Conservation (phyloP, 169 alveolate genomes). For the Babesia gibsoni region DNA sequence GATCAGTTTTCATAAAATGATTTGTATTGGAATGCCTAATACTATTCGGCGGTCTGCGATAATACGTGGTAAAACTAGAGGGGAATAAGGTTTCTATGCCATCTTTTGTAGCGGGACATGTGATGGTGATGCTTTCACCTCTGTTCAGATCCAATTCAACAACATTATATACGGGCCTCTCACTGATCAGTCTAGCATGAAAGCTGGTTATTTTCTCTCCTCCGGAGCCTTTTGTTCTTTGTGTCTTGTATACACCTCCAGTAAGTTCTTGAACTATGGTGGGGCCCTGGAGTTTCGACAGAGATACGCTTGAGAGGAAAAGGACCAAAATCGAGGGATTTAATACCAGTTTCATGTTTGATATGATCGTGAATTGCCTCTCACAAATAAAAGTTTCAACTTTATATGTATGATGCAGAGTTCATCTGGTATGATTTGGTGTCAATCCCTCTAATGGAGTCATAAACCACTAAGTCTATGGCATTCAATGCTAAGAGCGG, state of each 20-base stretch:
- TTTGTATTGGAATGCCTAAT: not conserved
- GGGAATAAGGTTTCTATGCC: not conserved
- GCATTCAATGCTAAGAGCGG: no score
- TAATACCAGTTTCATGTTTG: no score
- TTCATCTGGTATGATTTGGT: no score
- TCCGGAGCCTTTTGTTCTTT: slow-evolving; percentile 3
- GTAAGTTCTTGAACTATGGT: not conserved
- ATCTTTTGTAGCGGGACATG: not conserved
- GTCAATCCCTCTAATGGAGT: no score
- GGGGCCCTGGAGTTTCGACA: no score
- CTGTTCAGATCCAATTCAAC: slow-evolving; percentile 21
- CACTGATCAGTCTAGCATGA: not conserved
- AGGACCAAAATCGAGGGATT: no score
- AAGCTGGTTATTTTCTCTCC: slow-evolving; percentile 6
- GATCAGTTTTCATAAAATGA: not conserved
- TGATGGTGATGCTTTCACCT: slow-evolving; percentile 33
- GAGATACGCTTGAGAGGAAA: no score
- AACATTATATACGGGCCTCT: slow-evolving; percentile 9
- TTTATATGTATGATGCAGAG: no score
- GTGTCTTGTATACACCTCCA: slow-evolving; percentile 13
- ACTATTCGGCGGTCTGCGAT: slow-evolving; percentile 5
- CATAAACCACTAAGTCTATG: no score
- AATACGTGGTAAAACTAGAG: not conserved
- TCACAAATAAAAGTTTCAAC: no score
- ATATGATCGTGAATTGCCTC: no score